A percentile compares a stretch with the other conserved stretches of the same genome.
Conservation (phyloP, 495 filamentous ascomycete genomes). For the Daldinia vernicosa region DNA sequence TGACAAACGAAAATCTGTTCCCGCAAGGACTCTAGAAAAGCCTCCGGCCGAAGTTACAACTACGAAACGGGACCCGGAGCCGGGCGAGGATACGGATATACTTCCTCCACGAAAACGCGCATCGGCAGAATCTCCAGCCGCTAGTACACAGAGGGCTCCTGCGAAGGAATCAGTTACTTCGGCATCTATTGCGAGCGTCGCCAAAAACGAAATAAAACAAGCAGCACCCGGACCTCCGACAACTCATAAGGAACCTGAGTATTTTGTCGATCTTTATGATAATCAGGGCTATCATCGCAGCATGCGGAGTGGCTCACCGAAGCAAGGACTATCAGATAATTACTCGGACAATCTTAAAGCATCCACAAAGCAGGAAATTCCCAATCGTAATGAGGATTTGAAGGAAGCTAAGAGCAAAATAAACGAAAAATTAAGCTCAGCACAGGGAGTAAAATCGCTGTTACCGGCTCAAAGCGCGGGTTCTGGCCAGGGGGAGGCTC, state of each 20-base stretch:
- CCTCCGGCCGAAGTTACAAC: not conserved
- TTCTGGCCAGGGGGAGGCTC: not conserved
- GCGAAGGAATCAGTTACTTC: not conserved
- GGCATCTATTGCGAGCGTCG: not conserved
- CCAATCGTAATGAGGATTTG: not conserved
- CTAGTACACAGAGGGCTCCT: not conserved
- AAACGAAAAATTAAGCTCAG: not conserved
- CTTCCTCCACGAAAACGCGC: not conserved
- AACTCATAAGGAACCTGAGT: not conserved
- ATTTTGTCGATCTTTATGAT: not conserved
- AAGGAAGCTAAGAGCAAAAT: not conserved
- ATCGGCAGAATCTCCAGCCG: not conserved
- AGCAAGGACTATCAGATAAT: not conserved
- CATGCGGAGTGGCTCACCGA: not conserved
- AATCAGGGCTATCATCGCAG: not conserved
- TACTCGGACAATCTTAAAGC: not conserved
- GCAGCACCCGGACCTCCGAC: not conserved
- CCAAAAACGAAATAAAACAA: not conserved
- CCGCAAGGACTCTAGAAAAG: not conserved
- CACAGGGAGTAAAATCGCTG: not conserved
- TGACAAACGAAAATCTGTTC: not conserved
- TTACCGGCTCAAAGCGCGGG: not conserved
- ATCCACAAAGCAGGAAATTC: not conserved
- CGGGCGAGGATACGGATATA: not conserved
- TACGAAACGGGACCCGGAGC: not conserved